These are phyloP conservation scores for Cenchrus fungigraminus DNA, from an alignment of 176 grass and related monocot species.

Conservation along the genomic window DNA sequence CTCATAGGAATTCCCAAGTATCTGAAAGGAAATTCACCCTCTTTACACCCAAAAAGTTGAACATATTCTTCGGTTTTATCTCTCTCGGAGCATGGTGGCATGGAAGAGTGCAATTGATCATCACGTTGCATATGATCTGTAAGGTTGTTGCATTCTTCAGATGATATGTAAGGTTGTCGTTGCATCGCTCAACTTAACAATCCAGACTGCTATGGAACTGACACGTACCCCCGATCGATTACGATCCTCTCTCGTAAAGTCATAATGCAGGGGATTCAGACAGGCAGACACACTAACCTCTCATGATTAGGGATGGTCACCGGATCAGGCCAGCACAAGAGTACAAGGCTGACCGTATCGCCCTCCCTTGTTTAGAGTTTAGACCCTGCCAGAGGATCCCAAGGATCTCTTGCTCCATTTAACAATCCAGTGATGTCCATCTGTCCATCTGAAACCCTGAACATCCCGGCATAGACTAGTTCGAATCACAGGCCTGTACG, in stretches of 20 bases:
- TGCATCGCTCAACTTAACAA: background rate
- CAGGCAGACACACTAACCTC: background rate
- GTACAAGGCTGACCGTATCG: background rate
- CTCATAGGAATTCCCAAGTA: no score
- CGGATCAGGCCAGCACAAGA: constrained; percentile 9
- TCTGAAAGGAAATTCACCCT: no score
- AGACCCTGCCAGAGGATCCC: background rate
- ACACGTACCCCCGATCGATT: background rate
- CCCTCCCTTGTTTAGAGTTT: background rate
- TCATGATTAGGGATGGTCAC: background rate
- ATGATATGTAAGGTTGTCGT: no score
- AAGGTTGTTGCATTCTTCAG: no score
- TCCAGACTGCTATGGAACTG: background rate
- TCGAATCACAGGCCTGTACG: background rate
- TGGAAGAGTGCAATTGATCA: no score
- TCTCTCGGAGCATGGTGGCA: no score
- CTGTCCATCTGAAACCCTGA: background rate
- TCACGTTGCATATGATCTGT: no score
- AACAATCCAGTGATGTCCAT: constrained; percentile 21
- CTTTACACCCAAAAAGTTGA: no score
- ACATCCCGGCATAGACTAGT: background rate
- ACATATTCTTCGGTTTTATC: no score
- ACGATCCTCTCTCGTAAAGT: background rate
- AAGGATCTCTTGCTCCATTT: background rate
- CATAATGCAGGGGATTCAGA: constrained; percentile 2